These are phyloP conservation scores for Trichomonas gallinae DNA, from an alignment of 208 protist genomes.

Conservation along the genomic window DNA sequence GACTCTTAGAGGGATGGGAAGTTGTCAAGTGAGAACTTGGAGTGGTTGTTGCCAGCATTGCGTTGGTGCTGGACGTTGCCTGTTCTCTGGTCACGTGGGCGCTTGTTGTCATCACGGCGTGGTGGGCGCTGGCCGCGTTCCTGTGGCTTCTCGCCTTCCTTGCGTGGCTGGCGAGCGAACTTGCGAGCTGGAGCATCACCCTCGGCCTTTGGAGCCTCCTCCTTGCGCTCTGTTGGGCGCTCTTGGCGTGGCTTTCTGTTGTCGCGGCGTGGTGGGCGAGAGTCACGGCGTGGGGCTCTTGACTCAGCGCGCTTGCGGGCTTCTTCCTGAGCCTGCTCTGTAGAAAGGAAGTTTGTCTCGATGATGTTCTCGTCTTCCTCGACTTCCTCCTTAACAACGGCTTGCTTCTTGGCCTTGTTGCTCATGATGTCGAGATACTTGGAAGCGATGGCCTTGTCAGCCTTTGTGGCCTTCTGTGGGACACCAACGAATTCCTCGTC, in stretches of 20 bases:
- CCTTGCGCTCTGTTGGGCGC: background rate
- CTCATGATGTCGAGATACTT: background rate
- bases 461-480: background rate
- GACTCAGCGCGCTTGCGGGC: background rate
- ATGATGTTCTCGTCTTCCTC: background rate
- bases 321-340: background rate
- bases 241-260: background rate
- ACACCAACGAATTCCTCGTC: background rate
- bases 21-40: background rate
- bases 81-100: background rate
- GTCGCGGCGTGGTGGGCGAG: background rate
- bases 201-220: background rate
- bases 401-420: background rate
- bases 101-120: background rate
- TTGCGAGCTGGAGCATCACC: background rate
- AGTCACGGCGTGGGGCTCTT: background rate
- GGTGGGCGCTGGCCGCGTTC: background rate
- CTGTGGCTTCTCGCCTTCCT: background rate
- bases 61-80: background rate
- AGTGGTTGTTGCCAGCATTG: background rate
- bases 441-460: background rate
- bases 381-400: background rate
- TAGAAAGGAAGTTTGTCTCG: background rate
- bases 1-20: background rate
- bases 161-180: background rate